Evolutionary conservation across 306 rosid genomes (phyloP), one percentile per base, ranked within the genome.

Genomic region (Astragalus membranaceus): DNA sequence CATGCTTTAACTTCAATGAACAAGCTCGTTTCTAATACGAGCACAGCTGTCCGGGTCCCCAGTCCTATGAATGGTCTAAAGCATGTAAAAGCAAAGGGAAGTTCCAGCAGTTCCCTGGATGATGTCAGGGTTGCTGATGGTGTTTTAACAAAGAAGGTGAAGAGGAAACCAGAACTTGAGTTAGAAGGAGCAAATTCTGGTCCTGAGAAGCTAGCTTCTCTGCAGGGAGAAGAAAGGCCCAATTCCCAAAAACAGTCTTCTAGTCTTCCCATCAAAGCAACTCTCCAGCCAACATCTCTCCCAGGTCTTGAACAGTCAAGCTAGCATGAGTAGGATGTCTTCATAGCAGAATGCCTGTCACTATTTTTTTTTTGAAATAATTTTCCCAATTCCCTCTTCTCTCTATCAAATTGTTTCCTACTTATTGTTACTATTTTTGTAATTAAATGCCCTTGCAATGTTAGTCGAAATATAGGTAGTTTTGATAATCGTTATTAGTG

Each of bases 301-400:
- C 80, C 95, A 36, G 86, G 89, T 56, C 83, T 91, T 46, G 92
- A 94, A 73, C 97, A 86, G 75, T 91, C 99, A 10, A 91, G 92
- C 92, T 94, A 78, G 86, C 89, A 72, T 77, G 79, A 78, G 69
- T 84, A 81, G 74, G 75, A 72, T 83, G 72, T 65, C 77, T 41
- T 59, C 82, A 44, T 61, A 72, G 10, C 65, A 60, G 71, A 76
- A 79, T 78, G 79, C 74, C 72, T 64, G 81, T 68, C 83, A 54
- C 57, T 51, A 20, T 11, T 78, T 70, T 67, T 64, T 35, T 42
- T 67, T 54, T 13, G 10, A 11, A 68, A 35, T 70, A 42, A 52
- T 48, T 55, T 16, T 35, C 16, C 68, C 58, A 30, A 32, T 35
- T 12, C 39, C 20, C 32, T 23, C 35, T 67, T 33, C 10, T 59